phyloP scores from a whole-genome alignment of 257 asterid species.

The Solanum commersonii region DNA sequence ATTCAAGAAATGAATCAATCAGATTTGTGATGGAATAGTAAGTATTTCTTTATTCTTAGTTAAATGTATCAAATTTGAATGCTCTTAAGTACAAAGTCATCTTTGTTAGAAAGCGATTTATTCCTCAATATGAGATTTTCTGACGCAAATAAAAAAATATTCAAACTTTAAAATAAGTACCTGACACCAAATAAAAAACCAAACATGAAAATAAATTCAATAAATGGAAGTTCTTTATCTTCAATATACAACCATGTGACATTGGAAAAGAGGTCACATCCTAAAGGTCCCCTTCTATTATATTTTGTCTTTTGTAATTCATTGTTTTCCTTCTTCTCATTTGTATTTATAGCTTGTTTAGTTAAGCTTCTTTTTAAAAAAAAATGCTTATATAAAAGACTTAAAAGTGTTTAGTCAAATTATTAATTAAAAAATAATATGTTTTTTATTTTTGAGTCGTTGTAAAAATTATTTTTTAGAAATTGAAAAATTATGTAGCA shows the following conservation, averaged over 20 bases:
- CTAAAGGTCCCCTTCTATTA: background rate
- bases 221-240: background rate
- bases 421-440: background rate
- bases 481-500: background rate
- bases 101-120: accelerated
- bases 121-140: accelerated
- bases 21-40: too few relatives aligned
- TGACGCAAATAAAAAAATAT: accelerated
- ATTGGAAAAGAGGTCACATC: background rate
- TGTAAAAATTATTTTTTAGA: background rate
- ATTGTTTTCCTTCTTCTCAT: background rate
- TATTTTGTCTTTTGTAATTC: background rate
- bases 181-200: too few relatives aligned
- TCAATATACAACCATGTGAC: background rate
- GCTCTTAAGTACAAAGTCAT: accelerated
- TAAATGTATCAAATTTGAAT: accelerated
- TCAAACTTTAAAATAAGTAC: accelerated
- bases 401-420: background rate
- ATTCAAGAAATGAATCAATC: background rate
- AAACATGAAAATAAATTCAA: background rate
- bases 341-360: background rate
- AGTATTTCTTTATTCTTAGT: too few relatives aligned
- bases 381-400: too few relatives aligned
- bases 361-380: background rate
- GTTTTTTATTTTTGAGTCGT: background rate